Base-by-base conservation (phyloP, 805 yeast species). In the Myxozyma neotropica region DNA sequence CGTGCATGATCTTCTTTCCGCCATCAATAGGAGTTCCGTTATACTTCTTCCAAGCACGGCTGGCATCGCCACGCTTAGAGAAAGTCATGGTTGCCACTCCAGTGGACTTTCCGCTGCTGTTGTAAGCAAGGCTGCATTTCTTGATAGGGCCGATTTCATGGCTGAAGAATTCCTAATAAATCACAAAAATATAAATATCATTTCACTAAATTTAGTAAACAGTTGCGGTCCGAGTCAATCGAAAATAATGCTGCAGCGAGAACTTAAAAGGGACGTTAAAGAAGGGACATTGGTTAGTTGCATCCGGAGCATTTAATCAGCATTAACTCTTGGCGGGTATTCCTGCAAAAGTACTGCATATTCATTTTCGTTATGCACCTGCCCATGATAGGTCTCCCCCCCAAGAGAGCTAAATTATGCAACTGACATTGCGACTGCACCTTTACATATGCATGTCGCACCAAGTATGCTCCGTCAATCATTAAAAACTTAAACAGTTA, bases 21-120 rank as follows among this genome's bases (percentile, higher is more conserved):
- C 86, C 86, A 72, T 94, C 99, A 69, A 94, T 88, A 71, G 96
- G 92, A 46, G 96, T 93, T 71, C 94, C 93, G 75, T 93, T 88
- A 79, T 87, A 93, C 70, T 85, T 86, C 71, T 84, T 83, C 70
- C 88, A 88, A 51, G 97, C 96, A 70, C 78, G 80, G 63, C 82
- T 77, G 53, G 98, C 98, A 73, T 81, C 80, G 60, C 85, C 85
- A 53, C 82, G 74, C 59, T 80, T 79, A 71, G 78, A 83, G 80
- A 94, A 94, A 59, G 86, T 80, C 70, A 94, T 83, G 58, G 94
- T 90, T 64, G 96, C 96, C 78, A 85, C 83, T 76, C 99, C 99
- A 65, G 88, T 88, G 66, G 96, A 89, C 75, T 84, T 84, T 54
- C 98, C 99, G 73, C 82, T 85, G 75, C 86, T 89, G 73, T 89